Evolutionary conservation across 2,329 filamentous ascomycete genomes (phyloP), one percentile per base, ranked within the genome.

Genomic region (Verruconis gallopava): DNA sequence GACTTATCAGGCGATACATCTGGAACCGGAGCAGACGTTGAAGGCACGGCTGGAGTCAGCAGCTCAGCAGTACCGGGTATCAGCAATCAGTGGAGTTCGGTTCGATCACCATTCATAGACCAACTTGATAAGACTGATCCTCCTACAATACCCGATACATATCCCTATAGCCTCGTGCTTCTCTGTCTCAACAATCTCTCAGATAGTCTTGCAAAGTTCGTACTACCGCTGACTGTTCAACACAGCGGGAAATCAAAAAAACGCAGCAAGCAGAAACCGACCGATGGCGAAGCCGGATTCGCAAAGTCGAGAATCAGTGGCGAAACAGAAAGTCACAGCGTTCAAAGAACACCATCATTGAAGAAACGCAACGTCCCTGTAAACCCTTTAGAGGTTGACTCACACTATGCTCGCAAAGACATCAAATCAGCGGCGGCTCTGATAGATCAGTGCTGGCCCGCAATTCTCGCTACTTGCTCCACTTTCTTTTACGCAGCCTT

Each of bases 401-500:
- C 81, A 30, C 84, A 93, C 53, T 73, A 82, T 1, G 68, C 85
- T 5, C 71, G 78, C 40, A 57, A 68, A 1, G 81, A 85, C 38
- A 77, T 96, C 44, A 75, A 79, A 53, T 76, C 77, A 2, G 89
- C 85, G 51, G 85, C 85, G 11, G 73, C 73, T 6, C 81, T 98
- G 42, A 81, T 98, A 18, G 85, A 93, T 3, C 74, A 84, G 50
- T 96, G 89, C 58, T 98, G 91, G 91, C 91, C 91, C 37, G 91
- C 91, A 11, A 79, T 96, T 30, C 73, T 98, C 38, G 89, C 91
- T 1, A 91, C 86, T 2, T 95, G 86, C 52, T 98, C 91, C 0
- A 95, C 89, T 0, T 98, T 96, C 55, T 65, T 98, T 14, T 93
- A 93, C 55, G 85, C 91, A 21, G 79, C 89, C 0, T 67, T 98